Base-by-base conservation (phyloP, 75 land plant species). In the Gnetum montanum region DNA sequence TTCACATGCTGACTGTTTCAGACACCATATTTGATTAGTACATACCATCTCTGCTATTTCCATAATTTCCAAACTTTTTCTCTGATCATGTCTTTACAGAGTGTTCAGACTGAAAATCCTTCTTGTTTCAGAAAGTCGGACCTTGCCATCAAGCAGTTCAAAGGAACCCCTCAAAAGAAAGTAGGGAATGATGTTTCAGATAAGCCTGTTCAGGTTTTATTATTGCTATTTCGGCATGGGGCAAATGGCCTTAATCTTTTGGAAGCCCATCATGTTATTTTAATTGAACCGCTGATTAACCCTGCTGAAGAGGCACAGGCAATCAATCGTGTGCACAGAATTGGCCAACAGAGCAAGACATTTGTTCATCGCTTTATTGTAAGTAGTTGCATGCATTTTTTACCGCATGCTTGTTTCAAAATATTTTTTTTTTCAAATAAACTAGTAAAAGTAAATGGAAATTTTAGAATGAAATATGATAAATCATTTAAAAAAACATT, bases 281-380 rank as follows among this genome's bases (percentile, higher is more conserved):
- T 94, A 35, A 62, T 90, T 10, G 98, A 94, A 65, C 98, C 98
- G 48, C 65, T 85, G 6, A 76, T 90, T 13, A 94, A 94, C 67
- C 98, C 96, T 62, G 91, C 84, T 26, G 82, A 69, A 25, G 98
- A 94, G 74, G 96, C 91, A 26, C 98, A 94, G 64, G 98, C 98
- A 20, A 78, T 94, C 30, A 90, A 82, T 61, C 67, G 98, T 47
- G 82, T 94, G 7, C 98, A 94, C 59, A 71, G 98, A 24, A 85
- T 94, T 58, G 98, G 98, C 35, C 98, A 94, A 70, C 49, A 75
- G 8, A 72, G 72, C 13, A 55, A 58, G 36, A 94, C 98, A 2
- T 77, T 77, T 62, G 85, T 94, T 24, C 98, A 94, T 54, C 84
- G 91, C 3, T 94, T 94, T 66, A 67, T 90, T 20, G 98, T 93